These are phyloP conservation scores for Stagonosporopsis rhizophila DNA, from an alignment of 2,329 filamentous ascomycete species.

Conservation along the genomic window DNA sequence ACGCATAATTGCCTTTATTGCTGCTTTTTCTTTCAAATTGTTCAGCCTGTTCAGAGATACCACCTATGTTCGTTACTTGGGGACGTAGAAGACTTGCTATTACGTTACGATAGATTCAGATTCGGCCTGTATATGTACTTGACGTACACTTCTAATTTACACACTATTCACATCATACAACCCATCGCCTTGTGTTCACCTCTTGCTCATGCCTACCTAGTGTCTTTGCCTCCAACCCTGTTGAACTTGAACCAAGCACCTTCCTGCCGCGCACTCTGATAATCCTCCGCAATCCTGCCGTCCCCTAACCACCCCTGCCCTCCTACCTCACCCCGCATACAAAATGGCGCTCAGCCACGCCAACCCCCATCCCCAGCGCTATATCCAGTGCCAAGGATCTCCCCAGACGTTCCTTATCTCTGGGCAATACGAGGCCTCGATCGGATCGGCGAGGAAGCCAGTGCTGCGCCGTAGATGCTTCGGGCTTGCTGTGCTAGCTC, in stretches of 20 bases:
- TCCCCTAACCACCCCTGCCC: not conserved
- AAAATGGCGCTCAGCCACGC: constrained; percentile 1
- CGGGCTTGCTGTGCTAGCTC: not conserved
- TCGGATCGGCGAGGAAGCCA: not conserved
- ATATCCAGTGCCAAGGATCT: not conserved
- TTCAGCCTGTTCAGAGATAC: constrained; percentile 22
- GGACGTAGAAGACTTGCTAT: constrained; percentile 1
- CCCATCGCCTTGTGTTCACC: not conserved
- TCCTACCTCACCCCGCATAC: not conserved
- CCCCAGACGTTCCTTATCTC: constrained; percentile 6
- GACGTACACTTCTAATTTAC: constrained; percentile 14
- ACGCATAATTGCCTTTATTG: constrained; percentile 8
- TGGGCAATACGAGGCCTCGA: not conserved
- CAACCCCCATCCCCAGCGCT: not conserved
- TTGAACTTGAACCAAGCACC: not conserved
- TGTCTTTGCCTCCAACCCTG: not conserved
- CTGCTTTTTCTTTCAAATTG: constrained; percentile 11
- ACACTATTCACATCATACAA: constrained; percentile 1
- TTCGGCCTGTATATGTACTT: constrained; percentile 7
- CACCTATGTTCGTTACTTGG: constrained; percentile 17
- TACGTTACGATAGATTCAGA: constrained; percentile 4
- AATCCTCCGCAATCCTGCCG: not conserved
- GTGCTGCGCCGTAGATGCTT: not conserved
- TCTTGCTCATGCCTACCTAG: not conserved
- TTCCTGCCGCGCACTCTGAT: not conserved